phyloP scores from a whole-genome alignment of 1,139 yeast species.

The Debaryomyces sp. region DNA sequence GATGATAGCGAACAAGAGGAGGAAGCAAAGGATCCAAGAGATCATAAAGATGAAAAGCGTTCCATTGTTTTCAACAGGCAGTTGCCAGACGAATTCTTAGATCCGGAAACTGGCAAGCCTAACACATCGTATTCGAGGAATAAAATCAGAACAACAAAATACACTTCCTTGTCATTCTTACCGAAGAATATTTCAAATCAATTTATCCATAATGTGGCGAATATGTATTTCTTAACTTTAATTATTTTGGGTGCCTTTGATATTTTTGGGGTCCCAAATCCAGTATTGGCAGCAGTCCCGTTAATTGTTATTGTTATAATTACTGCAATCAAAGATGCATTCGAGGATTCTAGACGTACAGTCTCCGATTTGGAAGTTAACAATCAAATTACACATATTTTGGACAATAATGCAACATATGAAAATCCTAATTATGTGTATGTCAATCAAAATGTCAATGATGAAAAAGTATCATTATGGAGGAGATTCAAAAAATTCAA shows the following conservation, averaged over 20 bases:
- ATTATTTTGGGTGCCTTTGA: slow-evolving; percentile 55
- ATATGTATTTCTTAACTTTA: slow-evolving; percentile 53
- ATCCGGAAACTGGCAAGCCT: slow-evolving; percentile 43
- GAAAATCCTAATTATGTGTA: slow-evolving; percentile 22
- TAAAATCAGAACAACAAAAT: slow-evolving; percentile 62
- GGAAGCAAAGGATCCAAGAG: slow-evolving; percentile 39
- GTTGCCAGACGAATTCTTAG: slow-evolving; percentile 64
- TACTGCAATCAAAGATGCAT: slow-evolving; percentile 59
- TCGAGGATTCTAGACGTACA: slow-evolving; percentile 60
- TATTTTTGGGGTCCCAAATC: slow-evolving; percentile 61
- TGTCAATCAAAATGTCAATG: slow-evolving; percentile 46
- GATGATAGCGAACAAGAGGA: slow-evolving; percentile 24
- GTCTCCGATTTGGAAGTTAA: slow-evolving; percentile 56
- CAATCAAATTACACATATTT: slow-evolving; percentile 51
- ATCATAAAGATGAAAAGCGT: slow-evolving; percentile 49
- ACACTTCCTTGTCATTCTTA: slow-evolving; percentile 56
- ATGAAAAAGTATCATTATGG: slow-evolving; percentile 58
- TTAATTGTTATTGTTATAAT: slow-evolving; percentile 58
- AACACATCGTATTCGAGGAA: slow-evolving; percentile 47
- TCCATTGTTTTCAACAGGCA: slow-evolving; percentile 67
- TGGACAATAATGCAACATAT: slow-evolving; percentile 22
- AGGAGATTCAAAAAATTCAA: slow-evolving; percentile 59
- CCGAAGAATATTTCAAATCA: slow-evolving; percentile 57
- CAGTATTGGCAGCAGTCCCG: slow-evolving; percentile 59
- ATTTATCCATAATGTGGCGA: slow-evolving; percentile 55